Evolutionary conservation across 2,329 filamentous ascomycete genomes (phyloP), one percentile per base, ranked within the genome.

Genomic region (Cytospora schulzeri): DNA sequence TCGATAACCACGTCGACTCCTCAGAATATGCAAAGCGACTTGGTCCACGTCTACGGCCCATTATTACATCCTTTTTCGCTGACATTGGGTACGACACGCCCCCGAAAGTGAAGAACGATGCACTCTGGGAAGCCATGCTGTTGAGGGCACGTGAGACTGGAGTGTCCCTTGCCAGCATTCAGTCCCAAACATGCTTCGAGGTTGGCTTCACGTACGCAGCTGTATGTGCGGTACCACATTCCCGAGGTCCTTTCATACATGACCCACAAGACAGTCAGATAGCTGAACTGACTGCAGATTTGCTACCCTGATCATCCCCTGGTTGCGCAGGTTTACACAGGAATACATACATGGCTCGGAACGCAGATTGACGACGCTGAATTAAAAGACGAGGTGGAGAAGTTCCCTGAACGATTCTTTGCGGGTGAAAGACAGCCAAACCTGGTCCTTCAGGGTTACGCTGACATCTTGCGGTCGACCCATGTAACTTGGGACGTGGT

Each of bases 341-440:
- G 57, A 15, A 28, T 60, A 19, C 48, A 60, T 22, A 60, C 57
- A 17, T 60, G 57, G 57, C 57, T 60, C 31, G 57, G 48, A 6
- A 53, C 48, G 14, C 57, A 53, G 22, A 53, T 60, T n/a, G 57
- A 60, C 8, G 57, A 60, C 14, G 9, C 53, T 3, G 26, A 4
- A 14, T 28, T 60, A 48, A 60, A 53, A 15, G 33, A 60, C 8
- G 48, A 60, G 4, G 48, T 60, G 57, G 26, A 38, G 29, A 24
- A 38, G 6, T 60, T 60, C 24, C 50, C 51, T 17, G 19, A 60
- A 53, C 57, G 57, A 3, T 60, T 60, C 24, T 53, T 52, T 11
- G 7, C 22, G 5, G 48, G 57, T 22, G 22, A 60, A 24, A 29
- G 26, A 19, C 57, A 60, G 7, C 48, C 48, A 17, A 60, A 60